Evolutionary conservation across 306 rosid genomes (phyloP), one percentile per base, ranked within the genome.

Genomic region (Rosa lucieae): DNA sequence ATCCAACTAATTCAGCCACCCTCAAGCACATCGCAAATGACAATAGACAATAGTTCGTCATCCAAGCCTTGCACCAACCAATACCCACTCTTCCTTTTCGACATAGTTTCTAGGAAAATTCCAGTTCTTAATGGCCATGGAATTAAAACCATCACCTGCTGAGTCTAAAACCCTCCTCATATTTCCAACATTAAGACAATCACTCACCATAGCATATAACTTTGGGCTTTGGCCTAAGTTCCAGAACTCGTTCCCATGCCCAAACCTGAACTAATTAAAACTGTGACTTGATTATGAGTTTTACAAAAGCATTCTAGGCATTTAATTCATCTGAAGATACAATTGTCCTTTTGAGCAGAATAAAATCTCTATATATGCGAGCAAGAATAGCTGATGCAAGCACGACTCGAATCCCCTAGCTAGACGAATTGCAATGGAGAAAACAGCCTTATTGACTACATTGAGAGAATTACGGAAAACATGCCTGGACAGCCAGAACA

Each of bases 251-350:
- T 83, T 90, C 92, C 89, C 88, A 87, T 14, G 67, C 86, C 92
- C 91, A 89, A 74, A 90, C 18, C 70, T 85, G 96, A 76, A 91
- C 87, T 67, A 90, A 79, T 18, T 85, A 81, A 84, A 87, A 80
- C 23, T 85, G 92, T 55, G 92, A 87, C 8, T 51, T 29, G 3
- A 90, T 65, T 5, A 2, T 40, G 40, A 81, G 67, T 20, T 80
- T 73, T 5, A 68, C 17, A 4, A 3, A 26, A 49, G 52, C 63
- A 65, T 20, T 32, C 13, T 10, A 53, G 26, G 1, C 8, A 3
- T 10, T 29, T 10, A 62, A 47, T 17, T 1, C 12, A 18, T 52
- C 42, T 67, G 82, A 39, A 21, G 23, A 68, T n/a, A 84, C 81
- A 12, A 88, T 77, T 20, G 71, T 18, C 48, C 63, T 48, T 21